Base-by-base conservation (phyloP, 768 basidiomycete genomes). In the Rossbeevera mucosa region DNA sequence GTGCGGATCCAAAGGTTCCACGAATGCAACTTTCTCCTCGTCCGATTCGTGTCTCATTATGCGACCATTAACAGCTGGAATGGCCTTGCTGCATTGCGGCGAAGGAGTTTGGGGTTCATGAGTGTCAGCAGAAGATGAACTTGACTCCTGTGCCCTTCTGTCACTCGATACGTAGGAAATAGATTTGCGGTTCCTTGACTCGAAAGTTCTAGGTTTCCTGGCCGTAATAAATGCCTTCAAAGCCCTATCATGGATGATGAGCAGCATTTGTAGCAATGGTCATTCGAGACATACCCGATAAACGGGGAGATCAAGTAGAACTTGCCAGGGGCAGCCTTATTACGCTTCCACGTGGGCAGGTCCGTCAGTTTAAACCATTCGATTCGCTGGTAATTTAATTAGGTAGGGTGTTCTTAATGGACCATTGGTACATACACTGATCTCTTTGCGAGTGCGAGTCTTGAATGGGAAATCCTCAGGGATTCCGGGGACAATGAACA, bases 251-350 rank as follows among this genome's bases (percentile, higher is more conserved):
- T 28, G 2, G 25, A 24, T 24, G 29, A 44, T 62, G 42, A 58
- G 52, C 44, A 45, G 25, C 8, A 44, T 26, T 49, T 24, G 9
- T 22, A 26, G 31, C 5, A 16, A 56, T 28, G 21, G 29, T 26
- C n/a, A 36, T 44, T 46, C 47, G 48, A 50, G 22, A 71, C 80
- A 50, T 72, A 91, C 89, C 74, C 78, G 59, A 99, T 92, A 73
- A 98, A 96, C 4, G 95, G 94, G 1, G 92, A 83, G 31, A 98
- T 93, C 63, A 97, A 76, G 72, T 96, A 99, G 70, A 96, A 98
- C 68, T 89, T 93, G 38, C 88, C 86, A 14, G 76, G 77, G 52
- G 73, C 74, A 30, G 78, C 73, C 63, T 80, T 88, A 65, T 80
- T 86, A 60, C 82, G 82, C 66, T 81, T 92, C 94, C 94, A 99